A percentile compares a stretch with the other conserved stretches of the same genome.
Conservation (phyloP, 345 rosid genomes). For the Eucalyptus caleyi region DNA sequence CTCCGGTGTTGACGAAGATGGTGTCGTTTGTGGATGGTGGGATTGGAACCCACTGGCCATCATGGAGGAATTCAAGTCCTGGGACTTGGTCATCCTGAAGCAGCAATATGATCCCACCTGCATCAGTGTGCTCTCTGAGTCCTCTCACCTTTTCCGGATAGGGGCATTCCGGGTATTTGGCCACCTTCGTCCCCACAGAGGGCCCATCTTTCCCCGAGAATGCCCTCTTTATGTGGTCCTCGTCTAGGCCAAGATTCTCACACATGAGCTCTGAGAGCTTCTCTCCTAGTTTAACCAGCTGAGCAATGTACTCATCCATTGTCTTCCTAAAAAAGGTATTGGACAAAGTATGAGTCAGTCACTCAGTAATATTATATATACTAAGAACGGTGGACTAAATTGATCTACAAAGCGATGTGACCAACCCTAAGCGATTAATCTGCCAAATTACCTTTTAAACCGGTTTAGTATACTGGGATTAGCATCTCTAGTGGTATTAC, state of each 20-base stretch:
- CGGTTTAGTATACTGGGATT: background rate
- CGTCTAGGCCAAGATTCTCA: slow-evolving; percentile 60
- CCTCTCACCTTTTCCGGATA: slow-evolving; percentile 73
- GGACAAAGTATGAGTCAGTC: background rate
- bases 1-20: slow-evolving; percentile 64
- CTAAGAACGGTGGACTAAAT: background rate
- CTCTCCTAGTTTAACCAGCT: slow-evolving; percentile 53
- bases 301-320: slow-evolving; percentile 63
- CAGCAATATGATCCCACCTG: slow-evolving; percentile 80
- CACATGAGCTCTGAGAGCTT: slow-evolving; percentile 53
- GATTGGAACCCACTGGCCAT: slow-evolving; percentile 53
- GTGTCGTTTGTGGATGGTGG: slow-evolving; percentile 77
- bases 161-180: slow-evolving; percentile 70
- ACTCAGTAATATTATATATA: background rate
- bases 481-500: slow-evolving; percentile 18
- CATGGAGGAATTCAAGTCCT: slow-evolving; percentile 68
- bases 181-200: slow-evolving; percentile 79
- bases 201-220: slow-evolving; percentile 62
- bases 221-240: slow-evolving; percentile 30
- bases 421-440: background rate
- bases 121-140: slow-evolving; percentile 78
- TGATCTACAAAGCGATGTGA: background rate
- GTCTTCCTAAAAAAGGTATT: slow-evolving; percentile 23
- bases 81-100: slow-evolving; percentile 84
- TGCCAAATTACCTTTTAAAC: background rate